Base-by-base conservation (phyloP, 129 eudicot genomes). In the Pseudognaphalium luteoalbum region DNA sequence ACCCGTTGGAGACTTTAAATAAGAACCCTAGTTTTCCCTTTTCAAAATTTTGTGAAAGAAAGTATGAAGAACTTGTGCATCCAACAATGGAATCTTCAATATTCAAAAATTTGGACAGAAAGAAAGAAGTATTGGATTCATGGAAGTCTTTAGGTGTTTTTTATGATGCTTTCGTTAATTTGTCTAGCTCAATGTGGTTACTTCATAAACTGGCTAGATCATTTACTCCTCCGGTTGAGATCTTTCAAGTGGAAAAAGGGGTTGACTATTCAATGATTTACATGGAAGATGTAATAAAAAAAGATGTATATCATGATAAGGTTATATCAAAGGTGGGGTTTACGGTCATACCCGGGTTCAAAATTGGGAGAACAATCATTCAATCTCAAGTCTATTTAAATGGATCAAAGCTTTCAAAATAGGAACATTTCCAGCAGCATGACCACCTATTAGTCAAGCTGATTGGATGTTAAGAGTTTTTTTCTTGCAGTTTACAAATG, bases 121-220 rank as follows among this genome's bases (percentile, higher is more conserved):
- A 88, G 76, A 91, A 87, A 78, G 90, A 72, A 52, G 90, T 94
- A n/a, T 72, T 94, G 82, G 94, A 87, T 50, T 87, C 99, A 5
- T 91, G 99, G 99, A 89, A 77, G 68, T 91, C 99, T 3, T 67
- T 91, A 75, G 81, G 87, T 10, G 89, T 79, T 22, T 94, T 94
- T 25, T 91, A 94, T 58, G 96, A 94, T 80, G 81, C 84, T 28
- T 94, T 94, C 74, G 93, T 94, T 66, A 87, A 83, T 42, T 89
- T 91, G 97, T 86, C 96, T 52, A 94, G 97, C 85, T 88, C 99
- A 7, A 75, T 94, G 32, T 94, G 99, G 99, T 61, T 88, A 77
- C 96, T 94, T 50, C 99, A 94, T 71, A 91, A 87, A 82, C 70
- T 91, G 79, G 99, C 97, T 2, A 84, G 72, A 65, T 91, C 88